Evolutionary conservation across 1,139 yeast genomes (phyloP).

Genomic region (Kurtzmaniella natalensis): DNA sequence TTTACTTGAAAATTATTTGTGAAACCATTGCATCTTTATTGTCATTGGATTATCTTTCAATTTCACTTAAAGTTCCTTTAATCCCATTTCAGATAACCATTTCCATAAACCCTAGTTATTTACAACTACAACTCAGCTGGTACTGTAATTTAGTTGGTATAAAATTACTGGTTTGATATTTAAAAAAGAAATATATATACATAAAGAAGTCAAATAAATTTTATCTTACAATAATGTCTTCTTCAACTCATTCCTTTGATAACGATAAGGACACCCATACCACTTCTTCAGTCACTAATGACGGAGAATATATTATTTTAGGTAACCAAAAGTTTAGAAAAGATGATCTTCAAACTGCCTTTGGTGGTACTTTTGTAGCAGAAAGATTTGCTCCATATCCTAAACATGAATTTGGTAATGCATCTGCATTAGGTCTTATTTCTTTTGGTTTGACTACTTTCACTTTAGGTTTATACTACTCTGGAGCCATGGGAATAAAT

Average conservation of each 20-base stretch:
- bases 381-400: conserved; percentile 23
- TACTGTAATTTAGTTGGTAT: conserved; percentile 2
- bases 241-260: conserved; percentile 1
- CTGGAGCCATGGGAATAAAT: conserved; percentile 50
- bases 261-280: conserved; percentile 1
- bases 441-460: conserved; percentile 29
- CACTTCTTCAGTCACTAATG: conserved; percentile 3
- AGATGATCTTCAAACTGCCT: conserved; percentile 7
- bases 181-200: background rate
- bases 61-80: conserved; percentile 4
- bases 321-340: conserved; percentile 6
- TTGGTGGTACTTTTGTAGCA: conserved; percentile 28
- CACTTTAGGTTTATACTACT: conserved; percentile 41
- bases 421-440: conserved; percentile 28
- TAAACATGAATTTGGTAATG: conserved; percentile 22
- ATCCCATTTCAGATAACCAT: conserved; percentile 1
- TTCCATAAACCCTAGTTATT: background rate
- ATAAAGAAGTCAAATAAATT: background rate
- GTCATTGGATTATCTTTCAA: background rate
- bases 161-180: background rate
- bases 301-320: conserved; percentile 5
- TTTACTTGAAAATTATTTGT: too few relatives aligned
- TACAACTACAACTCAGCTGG: conserved; percentile 1
- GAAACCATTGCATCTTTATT: background rate
- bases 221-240: conserved; percentile 4